These are phyloP conservation scores for Termitomyces sp. DNA, from an alignment of 768 basidiomycete species.

Conservation along the genomic window DNA sequence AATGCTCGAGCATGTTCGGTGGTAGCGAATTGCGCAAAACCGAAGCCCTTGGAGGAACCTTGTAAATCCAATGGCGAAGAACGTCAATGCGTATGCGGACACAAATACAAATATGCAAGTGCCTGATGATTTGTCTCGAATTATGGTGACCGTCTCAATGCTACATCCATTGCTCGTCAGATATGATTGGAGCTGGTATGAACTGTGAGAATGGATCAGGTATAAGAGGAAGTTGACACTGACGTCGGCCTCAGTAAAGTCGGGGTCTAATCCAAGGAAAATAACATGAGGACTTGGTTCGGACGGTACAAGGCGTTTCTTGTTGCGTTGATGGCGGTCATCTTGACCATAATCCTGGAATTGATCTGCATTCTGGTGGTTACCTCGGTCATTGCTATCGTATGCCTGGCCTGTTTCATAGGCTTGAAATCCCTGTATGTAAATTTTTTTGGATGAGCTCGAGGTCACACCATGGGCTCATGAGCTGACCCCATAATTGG, in stretches of 20 bases:
- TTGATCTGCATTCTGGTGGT: slow-evolving; percentile 29
- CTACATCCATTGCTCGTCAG: slow-evolving; percentile 68
- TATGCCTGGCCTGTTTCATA: slow-evolving; percentile 48
- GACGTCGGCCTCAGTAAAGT: slow-evolving; percentile 92
- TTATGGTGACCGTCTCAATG: slow-evolving; percentile 89
- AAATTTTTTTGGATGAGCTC: neutral
- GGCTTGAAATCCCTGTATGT: slow-evolving; percentile 36
- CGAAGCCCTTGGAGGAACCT: slow-evolving; percentile 95
- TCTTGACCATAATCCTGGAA: slow-evolving; percentile 47
- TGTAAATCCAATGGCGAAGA: slow-evolving; percentile 63
- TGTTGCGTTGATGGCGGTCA: slow-evolving; percentile 49
- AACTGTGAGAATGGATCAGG: slow-evolving; percentile 32
- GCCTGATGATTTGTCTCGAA: slow-evolving; percentile 96
- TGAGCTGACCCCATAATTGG: slow-evolving; percentile 54
- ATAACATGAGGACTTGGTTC: slow-evolving; percentile 92
- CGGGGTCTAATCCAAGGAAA: slow-evolving; percentile 89
- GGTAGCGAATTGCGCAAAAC: slow-evolving; percentile 90
- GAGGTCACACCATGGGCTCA: neutral
- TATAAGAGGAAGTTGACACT: slow-evolving; percentile 39
- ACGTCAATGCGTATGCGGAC: slow-evolving; percentile 72
- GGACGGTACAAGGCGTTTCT: slow-evolving; percentile 80
- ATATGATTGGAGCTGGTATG: slow-evolving; percentile 73
- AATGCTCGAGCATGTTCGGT: slow-evolving; percentile 88
- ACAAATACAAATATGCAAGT: slow-evolving; percentile 80
- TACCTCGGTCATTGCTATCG: slow-evolving; percentile 36